Conservation (phyloP, 1,284 basidiomycete genomes). For the Sanghuangporus baumii region DNA sequence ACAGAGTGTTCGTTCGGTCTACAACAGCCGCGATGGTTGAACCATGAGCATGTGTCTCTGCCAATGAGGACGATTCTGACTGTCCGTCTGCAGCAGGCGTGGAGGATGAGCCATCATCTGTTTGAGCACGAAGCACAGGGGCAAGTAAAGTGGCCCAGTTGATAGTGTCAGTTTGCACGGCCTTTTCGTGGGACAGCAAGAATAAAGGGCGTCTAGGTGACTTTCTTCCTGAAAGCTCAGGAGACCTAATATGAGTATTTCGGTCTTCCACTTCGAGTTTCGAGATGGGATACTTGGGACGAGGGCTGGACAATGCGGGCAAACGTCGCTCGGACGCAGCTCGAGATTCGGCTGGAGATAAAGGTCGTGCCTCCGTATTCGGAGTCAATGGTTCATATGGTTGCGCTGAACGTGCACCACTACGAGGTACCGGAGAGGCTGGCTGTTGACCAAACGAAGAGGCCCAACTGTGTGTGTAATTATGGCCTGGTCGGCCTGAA, state of each 20-base stretch:
- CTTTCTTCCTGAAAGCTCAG: constrained; percentile 35
- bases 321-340: constrained; percentile 37
- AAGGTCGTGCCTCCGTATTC: constrained; percentile 48
- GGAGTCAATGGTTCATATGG: constrained; percentile 55
- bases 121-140: constrained; percentile 34
- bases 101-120: constrained; percentile 37
- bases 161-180: constrained; percentile 66
- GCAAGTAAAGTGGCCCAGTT: constrained; percentile 26
- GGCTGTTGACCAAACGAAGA: constrained; percentile 18
- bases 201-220: constrained; percentile 45
- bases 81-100: constrained; percentile 30
- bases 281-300: constrained; percentile 29
- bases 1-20: constrained; percentile 64
- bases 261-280: constrained; percentile 47
- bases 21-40: constrained; percentile 57
- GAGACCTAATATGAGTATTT: constrained; percentile 30
- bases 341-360: constrained; percentile 51
- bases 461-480: constrained; percentile 14
- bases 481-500: constrained; percentile 7
- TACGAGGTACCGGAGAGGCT: constrained; percentile 21
- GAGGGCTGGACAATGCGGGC: constrained; percentile 36
- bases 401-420: constrained; percentile 26
- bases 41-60: constrained; percentile 38
- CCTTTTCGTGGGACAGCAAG: constrained; percentile 58
- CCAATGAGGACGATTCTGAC: constrained; percentile 64